Evolutionary conservation across 1,139 yeast species (phyloP).

Genomic region (Sugiyamaella xylanicola): DNA sequence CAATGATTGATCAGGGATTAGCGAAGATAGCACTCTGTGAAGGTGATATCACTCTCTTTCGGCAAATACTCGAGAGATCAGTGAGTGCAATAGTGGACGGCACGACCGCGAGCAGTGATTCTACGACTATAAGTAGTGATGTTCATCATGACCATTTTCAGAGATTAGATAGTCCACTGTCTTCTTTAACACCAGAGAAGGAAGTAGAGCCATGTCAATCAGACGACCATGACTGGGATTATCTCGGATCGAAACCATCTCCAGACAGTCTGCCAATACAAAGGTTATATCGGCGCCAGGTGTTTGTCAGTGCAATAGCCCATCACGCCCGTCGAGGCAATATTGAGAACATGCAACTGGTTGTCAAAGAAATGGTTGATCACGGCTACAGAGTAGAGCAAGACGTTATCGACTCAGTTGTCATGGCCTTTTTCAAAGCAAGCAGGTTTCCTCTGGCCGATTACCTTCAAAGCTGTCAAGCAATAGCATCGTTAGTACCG

Average conservation of each 20-base stretch:
- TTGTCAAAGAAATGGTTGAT: conserved; percentile 16
- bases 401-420: conserved; percentile 9
- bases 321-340: conserved; percentile 16
- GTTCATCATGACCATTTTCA: no score
- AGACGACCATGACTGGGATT: not conserved
- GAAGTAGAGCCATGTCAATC: not conserved
- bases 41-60: conserved; percentile 19
- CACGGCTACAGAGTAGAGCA: conserved; percentile 14
- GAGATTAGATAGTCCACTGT: not conserved
- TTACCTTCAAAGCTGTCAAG: conserved; percentile 4
- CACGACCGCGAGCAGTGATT: no score
- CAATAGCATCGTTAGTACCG: not conserved
- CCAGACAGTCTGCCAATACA: not conserved
- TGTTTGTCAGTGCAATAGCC: conserved; percentile 18
- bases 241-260: not conserved
- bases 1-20: conserved; percentile 26
- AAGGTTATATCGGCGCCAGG: conserved; percentile 17
- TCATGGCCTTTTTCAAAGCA: not conserved
- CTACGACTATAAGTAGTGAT: no score
- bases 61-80: conserved; percentile 8
- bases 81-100: no score
- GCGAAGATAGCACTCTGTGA: conserved; percentile 25
- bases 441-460: conserved; percentile 14
- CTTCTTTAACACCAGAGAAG: not conserved
- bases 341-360: conserved; percentile 13